These are phyloP conservation scores for Rhodosorus marinus DNA, from an alignment of 23 red algal genomes.

Conservation along the genomic window DNA sequence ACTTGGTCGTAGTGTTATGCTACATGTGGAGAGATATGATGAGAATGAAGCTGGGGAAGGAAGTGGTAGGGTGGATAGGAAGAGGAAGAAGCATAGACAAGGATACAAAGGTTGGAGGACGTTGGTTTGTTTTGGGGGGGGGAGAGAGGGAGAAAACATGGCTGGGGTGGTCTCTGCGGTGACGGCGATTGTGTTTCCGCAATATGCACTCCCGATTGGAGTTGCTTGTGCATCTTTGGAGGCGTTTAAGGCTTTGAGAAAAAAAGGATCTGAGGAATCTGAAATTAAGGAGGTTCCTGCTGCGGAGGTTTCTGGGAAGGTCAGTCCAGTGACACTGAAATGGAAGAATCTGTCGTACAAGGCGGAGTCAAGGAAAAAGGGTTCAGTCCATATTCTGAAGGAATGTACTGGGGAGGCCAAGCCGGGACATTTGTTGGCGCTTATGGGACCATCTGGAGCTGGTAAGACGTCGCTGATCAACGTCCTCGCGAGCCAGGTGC, in stretches of 20 bases:
- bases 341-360: neutral
- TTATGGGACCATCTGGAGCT: conserved; percentile 68
- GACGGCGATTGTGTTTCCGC: neutral
- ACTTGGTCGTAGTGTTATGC: too few species aligned
- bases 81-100: too few species aligned
- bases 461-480: conserved; percentile 89
- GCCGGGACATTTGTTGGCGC: conserved; percentile 53
- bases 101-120: too few species aligned
- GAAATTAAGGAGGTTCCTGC: neutral
- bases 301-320: neutral
- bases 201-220: neutral
- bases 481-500: conserved; percentile 46
- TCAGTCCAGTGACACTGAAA: neutral
- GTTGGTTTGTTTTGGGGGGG: too few species aligned
- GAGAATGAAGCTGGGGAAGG: too few species aligned
- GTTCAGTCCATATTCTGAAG: neutral
- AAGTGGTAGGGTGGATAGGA: too few species aligned
- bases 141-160: too few species aligned
- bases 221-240: neutral
- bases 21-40: too few species aligned
- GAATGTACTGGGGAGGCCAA: conserved; percentile 17
- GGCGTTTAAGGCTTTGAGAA: neutral
- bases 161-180: neutral
- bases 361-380: neutral
- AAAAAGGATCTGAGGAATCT: neutral